Base-by-base conservation (phyloP, 192 early-diverging fungal species). In the Backusella morwellensis region DNA sequence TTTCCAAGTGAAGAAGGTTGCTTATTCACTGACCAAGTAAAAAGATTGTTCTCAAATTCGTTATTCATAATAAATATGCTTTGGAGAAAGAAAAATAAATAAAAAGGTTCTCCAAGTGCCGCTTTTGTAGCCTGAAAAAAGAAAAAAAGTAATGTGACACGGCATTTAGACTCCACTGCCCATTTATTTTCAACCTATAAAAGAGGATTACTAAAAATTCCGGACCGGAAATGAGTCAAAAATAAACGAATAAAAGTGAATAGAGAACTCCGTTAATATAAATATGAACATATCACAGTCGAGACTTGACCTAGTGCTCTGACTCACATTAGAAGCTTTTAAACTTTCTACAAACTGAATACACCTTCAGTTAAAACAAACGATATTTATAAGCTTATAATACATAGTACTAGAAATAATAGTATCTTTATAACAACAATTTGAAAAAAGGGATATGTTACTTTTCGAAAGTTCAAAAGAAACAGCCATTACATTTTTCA, bases 21-120 rank as follows among this genome's bases (percentile, higher is more conserved):
- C 6, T n/a, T 68, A 36, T 68, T 34, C 17, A 68, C 35, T 17
- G 67, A 68, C 68, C 68, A 70, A 41, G 68, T 70, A 23, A 70
- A 70, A 14, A 38, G 35, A 21, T 15, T 70, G 21, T 38, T 70
- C n/a, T 35, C n/a, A 70, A 70, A 70, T 23, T 40, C 68, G 68
- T 41, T 70, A 21, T 38, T 70, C 68, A 70, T 70, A 23, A 63
- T 23, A 63, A 63, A 63, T 63, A 63, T 63, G 2, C 23, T 4
- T 4, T 63, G 26, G 26, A 63, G 56, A 63, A 63, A 63, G 56
- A 63, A 63, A 63, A 29, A 59, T 14, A 63, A 63, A 26, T 6
- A 29, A 63, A 63, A 63, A 63, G 56, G 56, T 11, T 63, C 11
- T 63, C 21, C 56, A 63, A 21, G 11, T 29, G 9, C 11, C 2